Evolutionary conservation across 2,329 filamentous ascomycete genomes (phyloP).

Genomic region (Fusarium abutilonis): DNA sequence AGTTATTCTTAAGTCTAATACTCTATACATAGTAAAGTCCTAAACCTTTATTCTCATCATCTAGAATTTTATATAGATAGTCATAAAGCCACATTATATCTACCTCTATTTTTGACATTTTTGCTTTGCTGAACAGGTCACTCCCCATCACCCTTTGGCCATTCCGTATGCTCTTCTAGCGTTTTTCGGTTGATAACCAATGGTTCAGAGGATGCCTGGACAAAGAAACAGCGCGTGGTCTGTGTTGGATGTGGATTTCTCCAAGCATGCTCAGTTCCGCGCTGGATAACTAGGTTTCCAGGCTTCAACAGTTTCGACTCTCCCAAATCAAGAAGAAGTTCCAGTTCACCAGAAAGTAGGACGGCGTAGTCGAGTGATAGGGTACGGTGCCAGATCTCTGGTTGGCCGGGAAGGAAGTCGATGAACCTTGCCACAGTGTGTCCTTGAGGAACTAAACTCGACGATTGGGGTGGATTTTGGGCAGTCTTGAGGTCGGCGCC

Average conservation of each 20-base stretch:
- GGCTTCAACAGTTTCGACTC: not conserved
- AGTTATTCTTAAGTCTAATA: too few species aligned
- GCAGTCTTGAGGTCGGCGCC: not conserved
- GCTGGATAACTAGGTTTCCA: not conserved
- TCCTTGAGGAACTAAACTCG: not conserved
- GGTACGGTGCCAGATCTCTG: not conserved
- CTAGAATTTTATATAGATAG: not conserved
- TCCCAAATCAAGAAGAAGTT: not conserved
- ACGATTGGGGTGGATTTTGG: not conserved
- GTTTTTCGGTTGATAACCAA: not conserved
- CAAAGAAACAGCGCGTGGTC: not conserved
- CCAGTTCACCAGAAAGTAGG: not conserved
- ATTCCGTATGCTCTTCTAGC: not conserved
- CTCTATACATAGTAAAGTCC: too few species aligned
- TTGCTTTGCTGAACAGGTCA: not conserved
- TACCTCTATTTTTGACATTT: not conserved
- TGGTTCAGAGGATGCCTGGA: not conserved
- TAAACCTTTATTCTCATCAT: not conserved
- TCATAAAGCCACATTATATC: not conserved
- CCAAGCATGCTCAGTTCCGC: constrained; percentile 1
- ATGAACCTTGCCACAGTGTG: not conserved
- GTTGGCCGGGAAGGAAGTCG: not conserved
- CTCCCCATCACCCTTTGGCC: not conserved
- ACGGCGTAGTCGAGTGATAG: not conserved
- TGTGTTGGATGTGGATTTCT: not conserved